Base-by-base conservation (phyloP, 768 basidiomycete species). In the Thelephora aurantiotincta region DNA sequence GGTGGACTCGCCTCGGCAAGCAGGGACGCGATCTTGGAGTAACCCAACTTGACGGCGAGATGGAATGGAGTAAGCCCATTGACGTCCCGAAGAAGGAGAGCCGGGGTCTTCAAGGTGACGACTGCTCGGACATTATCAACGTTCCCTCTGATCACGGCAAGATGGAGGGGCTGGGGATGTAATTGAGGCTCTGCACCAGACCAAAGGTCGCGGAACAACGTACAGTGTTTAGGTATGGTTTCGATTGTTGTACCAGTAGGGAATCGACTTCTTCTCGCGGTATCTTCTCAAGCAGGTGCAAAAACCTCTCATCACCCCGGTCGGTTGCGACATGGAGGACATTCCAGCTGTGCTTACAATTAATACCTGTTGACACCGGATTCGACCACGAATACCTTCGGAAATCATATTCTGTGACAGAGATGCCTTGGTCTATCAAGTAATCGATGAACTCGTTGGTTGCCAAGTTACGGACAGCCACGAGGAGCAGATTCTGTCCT, bases 21-120 rank as follows among this genome's bases (percentile, higher is more conserved):
- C 9, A 63, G 44, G 23, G 64, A 51, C 1, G 66, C 62, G 7
- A 74, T 71, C 18, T 63, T 53, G 0, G 63, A 18, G 49, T 51
- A 66, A 18, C 64, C 61, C 0, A 48, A 23, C 6, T 62, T 61
- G 19, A 70, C 64, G 0, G 77, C 74, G 22, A 63, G 49, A 52
- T 79, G 78, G 2, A 80, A 60, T 2, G 75, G 70, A 0, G 67
- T 75, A n/a, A 65, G 69, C 0, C 75, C 78, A 41, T 68, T 63
- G 23, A 63, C 62, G 53, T 80, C 70, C 30, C 65, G 70, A 6
- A 65, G 54, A 3, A 69, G 53, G 22, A 70, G 60, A 4, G 49
- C 36, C 12, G 64, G 54, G 0, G 65, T 49, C 36, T 59, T 62
- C 6, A 65, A 63, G 42, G 66, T 68, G 3, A 63, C 59, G 12